Conservation (phyloP, 2,329 filamentous ascomycete species). For the Mariannaea elegans region DNA sequence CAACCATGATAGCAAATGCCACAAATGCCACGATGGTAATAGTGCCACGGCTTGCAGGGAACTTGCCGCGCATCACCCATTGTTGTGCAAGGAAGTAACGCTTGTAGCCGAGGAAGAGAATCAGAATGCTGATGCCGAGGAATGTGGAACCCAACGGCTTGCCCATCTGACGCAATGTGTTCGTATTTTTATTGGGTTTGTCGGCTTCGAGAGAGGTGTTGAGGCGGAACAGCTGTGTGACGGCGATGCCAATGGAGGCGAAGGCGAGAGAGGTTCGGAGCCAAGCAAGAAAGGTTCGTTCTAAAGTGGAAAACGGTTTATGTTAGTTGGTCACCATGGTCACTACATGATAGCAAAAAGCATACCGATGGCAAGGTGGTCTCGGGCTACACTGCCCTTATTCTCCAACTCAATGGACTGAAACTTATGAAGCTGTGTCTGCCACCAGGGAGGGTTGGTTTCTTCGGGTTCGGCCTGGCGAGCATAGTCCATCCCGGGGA, state of each 20-base stretch:
- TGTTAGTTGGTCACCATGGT: slow-evolving; percentile 8
- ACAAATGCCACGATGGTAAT: slow-evolving; percentile 75
- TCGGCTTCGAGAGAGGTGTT: slow-evolving; percentile 69
- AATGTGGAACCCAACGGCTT: slow-evolving; percentile 82
- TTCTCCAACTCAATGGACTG: slow-evolving; percentile 81
- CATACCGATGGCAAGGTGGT: slow-evolving; percentile 81
- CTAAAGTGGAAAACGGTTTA: slow-evolving; percentile 51
- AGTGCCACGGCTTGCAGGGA: slow-evolving; percentile 80
- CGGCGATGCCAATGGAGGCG: slow-evolving; percentile 82
- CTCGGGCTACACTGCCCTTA: slow-evolving; percentile 83
- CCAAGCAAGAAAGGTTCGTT: slow-evolving; percentile 88
- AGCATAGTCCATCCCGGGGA: slow-evolving; percentile 22
- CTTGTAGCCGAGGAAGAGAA: slow-evolving; percentile 79
- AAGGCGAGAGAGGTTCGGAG: slow-evolving; percentile 83
- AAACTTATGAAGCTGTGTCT: slow-evolving; percentile 56
- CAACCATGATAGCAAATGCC: slow-evolving; percentile 69
- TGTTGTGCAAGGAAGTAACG: slow-evolving; percentile 81
- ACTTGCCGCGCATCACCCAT: slow-evolving; percentile 83
- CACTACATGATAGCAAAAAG: background rate
- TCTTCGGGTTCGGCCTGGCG: slow-evolving; percentile 33
- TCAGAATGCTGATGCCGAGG: slow-evolving; percentile 77
- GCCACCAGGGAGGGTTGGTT: slow-evolving; percentile 58
- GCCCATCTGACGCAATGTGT: slow-evolving; percentile 69
- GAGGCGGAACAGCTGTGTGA: slow-evolving; percentile 86
- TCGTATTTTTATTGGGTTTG: slow-evolving; percentile 45